Evolutionary conservation across 306 rosid genomes (phyloP), one percentile per base, ranked within the genome.

Genomic region (Alnus glutinosa): DNA sequence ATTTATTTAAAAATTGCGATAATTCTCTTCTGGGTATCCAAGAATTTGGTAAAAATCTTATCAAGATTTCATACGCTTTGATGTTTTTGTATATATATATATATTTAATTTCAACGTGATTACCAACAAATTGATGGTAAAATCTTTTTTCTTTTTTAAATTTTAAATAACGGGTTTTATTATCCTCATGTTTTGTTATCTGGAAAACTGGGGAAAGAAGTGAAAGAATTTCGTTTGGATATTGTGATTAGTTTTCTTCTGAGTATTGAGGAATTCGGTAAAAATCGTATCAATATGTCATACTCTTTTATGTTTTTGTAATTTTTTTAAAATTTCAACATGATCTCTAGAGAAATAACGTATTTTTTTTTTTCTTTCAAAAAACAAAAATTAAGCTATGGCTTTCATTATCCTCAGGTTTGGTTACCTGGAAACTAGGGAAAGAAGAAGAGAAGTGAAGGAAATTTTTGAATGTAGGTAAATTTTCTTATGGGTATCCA

Each of bases 101-200:
- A 4, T 42, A 4, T 42, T 5, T 5, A 42, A 42, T 42, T 42
- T 42, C 46, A 42, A 42, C 5, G 44, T 39, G 7, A 42, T 42
- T 42, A 42, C 8, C 5, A 42, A 42, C 5, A 42, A 42, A 42
- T 42, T 49, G 10, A 49, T 14, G 52, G 52, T 49, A 49, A 49
- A 49, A 9, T 11, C 13, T 9, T 42, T 42, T 42, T 42, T 5
- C 0, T 4, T 4, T 42, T 42, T 42, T 42, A 34, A 72, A 74
- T 77, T 80, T 75, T 71, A 55, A 80, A 57, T 83, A 80, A 49
- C 55, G 46, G 78, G 77, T 77, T 79, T 28, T 46, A 3, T 71
- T 71, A 19, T 59, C 85, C 81, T 69, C 6, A 32, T 62, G 48
- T 73, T 61, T 77, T 68, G 69, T 70, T 37, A 28, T 59, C 74